Conservation (phyloP, 352 stramenopile species). For the Globisporangium echinulatum region DNA sequence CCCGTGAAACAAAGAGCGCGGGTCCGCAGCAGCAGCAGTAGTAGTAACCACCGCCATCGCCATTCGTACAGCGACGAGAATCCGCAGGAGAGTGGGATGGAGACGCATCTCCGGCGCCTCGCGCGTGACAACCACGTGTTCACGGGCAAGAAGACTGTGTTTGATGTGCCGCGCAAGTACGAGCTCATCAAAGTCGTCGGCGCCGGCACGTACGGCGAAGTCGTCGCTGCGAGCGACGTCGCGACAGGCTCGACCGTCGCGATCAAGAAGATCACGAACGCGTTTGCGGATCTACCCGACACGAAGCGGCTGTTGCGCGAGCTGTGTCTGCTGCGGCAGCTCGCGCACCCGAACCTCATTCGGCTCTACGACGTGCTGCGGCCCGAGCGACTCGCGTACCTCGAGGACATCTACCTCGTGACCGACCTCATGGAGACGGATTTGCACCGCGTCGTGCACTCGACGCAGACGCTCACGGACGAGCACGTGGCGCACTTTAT, state of each 20-base stretch:
- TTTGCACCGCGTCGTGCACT: slow-evolving; percentile 89
- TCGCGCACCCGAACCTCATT: slow-evolving; percentile 92
- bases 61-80: background rate
- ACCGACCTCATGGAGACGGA: slow-evolving; percentile 95
- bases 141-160: slow-evolving; percentile 53
- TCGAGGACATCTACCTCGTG: slow-evolving; percentile 96
- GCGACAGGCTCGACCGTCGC: slow-evolving; percentile 84
- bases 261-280: slow-evolving; percentile 93
- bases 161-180: slow-evolving; percentile 78
- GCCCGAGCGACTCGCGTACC: slow-evolving; percentile 89
- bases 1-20: background rate
- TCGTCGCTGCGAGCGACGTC: slow-evolving; percentile 74
- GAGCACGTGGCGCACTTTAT: slow-evolving; percentile 94
- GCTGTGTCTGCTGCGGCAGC: slow-evolving; percentile 82
- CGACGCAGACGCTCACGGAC: slow-evolving; percentile 86
- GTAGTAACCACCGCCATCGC: no score
- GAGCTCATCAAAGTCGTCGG: slow-evolving; percentile 80
- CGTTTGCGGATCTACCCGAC: slow-evolving; percentile 68
- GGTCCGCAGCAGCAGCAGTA: background rate
- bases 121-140: slow-evolving; percentile 63
- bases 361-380: slow-evolving; percentile 90
- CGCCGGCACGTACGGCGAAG: slow-evolving; percentile 72
- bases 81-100: slow-evolving; percentile 19
- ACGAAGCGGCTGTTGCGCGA: slow-evolving; percentile 94
- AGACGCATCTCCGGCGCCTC: slow-evolving; percentile 27